Evolutionary conservation across 2,329 filamentous ascomycete species (phyloP), one percentile per base, ranked within the genome.

Genomic region (Sordariomycetes sp.): DNA sequence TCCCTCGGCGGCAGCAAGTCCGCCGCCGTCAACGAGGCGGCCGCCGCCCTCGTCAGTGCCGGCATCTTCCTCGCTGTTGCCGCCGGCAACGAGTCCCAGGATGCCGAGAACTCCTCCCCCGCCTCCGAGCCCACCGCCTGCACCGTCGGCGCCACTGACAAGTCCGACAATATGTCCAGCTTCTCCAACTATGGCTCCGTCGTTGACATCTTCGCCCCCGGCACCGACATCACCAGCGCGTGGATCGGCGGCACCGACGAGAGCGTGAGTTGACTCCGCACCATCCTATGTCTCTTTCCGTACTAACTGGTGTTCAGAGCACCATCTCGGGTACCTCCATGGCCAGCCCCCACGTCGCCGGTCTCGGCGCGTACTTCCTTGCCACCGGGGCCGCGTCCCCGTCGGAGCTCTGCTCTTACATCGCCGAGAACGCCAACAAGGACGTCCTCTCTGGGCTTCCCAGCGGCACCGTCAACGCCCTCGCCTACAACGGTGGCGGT

Each of bases 241-340:
- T 78, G 70, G 68, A 72, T 71, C 57, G 67, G 68, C 52, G 64
- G 65, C 53, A 69, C 66, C 56, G 59, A 20, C 17, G 42, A 36
- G 17, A 56, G 39, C n/a, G 39, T 45, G n/a, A 17, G 39, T 45
- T 15, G 17, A 13, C 13, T 7, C 13, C 10, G 7, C 15, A n/a
- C 13, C 13, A n/a, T 17, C 8, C 13, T 7, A n/a, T 15, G 2
- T 45, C 4, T 17, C n/a, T 45, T 45, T 4, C 17, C n/a, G 13
- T 42, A n/a, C 39, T 45, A 45, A 45, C 17, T 45, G 17, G 2
- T 45, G 13, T 45, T 45, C n/a, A 45, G 39, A 20, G n/a, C 42
- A 66, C 74, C 8, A 63, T 74, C 28, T 72, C 68, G 52, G 76
- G 76, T 42, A 78, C 76, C 1, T 74, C 72, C 2, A 76, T 77